Conservation (phyloP, 2,329 filamentous ascomycete genomes). For the Aureobasidium sp. region DNA sequence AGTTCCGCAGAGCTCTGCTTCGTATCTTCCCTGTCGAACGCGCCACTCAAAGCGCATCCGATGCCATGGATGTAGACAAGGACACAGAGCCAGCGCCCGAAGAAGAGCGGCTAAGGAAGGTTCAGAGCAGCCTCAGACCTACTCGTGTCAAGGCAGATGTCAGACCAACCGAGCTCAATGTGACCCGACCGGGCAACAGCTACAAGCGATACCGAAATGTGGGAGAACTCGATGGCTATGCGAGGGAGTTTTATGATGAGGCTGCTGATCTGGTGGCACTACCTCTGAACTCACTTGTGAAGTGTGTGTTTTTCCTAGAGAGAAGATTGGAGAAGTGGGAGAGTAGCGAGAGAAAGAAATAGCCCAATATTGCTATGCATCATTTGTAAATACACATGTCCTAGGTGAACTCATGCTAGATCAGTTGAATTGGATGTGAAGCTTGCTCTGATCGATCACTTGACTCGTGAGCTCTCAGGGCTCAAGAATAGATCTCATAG, state of each 20-base stretch:
- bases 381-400: no score
- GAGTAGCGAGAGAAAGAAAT: slow-evolving; percentile 26
- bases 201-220: slow-evolving; percentile 45
- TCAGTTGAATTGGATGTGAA: neutral
- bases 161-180: slow-evolving; percentile 23
- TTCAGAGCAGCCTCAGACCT: slow-evolving; percentile 37
- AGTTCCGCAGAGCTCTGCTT: slow-evolving; percentile 36
- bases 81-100: neutral
- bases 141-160: slow-evolving; percentile 33
- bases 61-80: neutral
- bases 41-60: neutral
- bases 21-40: slow-evolving; percentile 35
- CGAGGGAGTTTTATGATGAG: slow-evolving; percentile 44
- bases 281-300: slow-evolving; percentile 44
- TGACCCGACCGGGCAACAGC: slow-evolving; percentile 42
- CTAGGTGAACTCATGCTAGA: neutral
- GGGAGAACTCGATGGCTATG: slow-evolving; percentile 38
- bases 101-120: slow-evolving; percentile 33
- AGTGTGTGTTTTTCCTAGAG: slow-evolving; percentile 46
- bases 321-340: slow-evolving; percentile 35
- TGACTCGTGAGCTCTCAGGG: neutral
- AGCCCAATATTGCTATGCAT: neutral
- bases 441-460: neutral
- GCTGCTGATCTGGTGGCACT: slow-evolving; percentile 46
- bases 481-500: neutral